Percentiles rank a stretch among this genome's conserved stretches.
Conservation (phyloP, 495 filamentous ascomycete species). For the Penicillium macrosclerotiorum region DNA sequence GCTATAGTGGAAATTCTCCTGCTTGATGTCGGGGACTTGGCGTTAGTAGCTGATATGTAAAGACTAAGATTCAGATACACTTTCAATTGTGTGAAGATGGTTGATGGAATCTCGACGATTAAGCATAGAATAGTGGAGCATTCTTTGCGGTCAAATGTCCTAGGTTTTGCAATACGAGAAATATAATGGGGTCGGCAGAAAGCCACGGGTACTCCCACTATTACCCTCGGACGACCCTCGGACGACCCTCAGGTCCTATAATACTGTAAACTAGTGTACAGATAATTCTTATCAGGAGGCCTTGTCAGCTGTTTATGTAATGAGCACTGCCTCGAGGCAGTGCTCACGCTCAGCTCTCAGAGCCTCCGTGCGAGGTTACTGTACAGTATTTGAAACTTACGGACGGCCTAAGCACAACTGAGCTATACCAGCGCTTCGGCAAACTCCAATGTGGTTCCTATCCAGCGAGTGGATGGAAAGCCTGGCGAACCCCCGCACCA, state of each 20-base stretch:
- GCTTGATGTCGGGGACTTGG: background rate
- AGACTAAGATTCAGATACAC: background rate
- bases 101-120: background rate
- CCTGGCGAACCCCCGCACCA: slow-evolving; percentile 18
- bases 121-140: background rate
- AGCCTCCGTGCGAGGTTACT: too few species aligned
- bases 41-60: background rate
- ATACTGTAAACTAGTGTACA: too few species aligned
- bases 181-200: too few species aligned
- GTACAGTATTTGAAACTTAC: too few species aligned
- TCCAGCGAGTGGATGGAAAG: slow-evolving; percentile 23
- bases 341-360: too few species aligned
- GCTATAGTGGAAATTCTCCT: background rate
- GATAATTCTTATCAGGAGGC: too few species aligned
- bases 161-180: background rate
- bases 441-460: slow-evolving; percentile 22
- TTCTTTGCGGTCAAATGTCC: background rate
- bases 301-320: too few species aligned
- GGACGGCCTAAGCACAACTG: slow-evolving; percentile 16
- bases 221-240: too few species aligned
- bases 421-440: slow-evolving; percentile 23
- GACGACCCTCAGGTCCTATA: too few species aligned
- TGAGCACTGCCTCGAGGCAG: too few species aligned
- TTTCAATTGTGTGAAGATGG: background rate
- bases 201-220: too few species aligned